Conservation (phyloP, 2,329 filamentous ascomycete species). For the Blastomyces percursus region DNA sequence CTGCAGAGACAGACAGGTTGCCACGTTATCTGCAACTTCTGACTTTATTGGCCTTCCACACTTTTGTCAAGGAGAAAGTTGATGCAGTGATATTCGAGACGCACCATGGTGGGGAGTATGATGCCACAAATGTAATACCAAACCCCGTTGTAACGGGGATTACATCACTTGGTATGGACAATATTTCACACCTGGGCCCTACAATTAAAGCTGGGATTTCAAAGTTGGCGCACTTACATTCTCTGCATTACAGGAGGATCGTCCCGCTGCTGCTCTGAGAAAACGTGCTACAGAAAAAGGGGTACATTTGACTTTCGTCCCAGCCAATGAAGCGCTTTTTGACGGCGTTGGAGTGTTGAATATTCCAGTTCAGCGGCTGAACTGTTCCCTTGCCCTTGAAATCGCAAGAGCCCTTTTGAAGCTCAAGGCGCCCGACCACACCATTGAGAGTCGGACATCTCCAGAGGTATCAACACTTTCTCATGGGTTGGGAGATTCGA, state of each 20-base stretch:
- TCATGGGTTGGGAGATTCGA: slow-evolving; percentile 29
- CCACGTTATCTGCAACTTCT: slow-evolving; percentile 44
- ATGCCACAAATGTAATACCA: slow-evolving; percentile 57
- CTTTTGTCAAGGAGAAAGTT: slow-evolving; percentile 53
- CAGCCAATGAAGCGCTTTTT: slow-evolving; percentile 12
- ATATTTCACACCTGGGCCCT: slow-evolving; percentile 51
- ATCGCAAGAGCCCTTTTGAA: slow-evolving; percentile 19
- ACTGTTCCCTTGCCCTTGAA: slow-evolving; percentile 24
- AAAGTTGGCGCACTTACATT: slow-evolving; percentile 50
- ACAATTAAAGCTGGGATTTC: slow-evolving; percentile 60
- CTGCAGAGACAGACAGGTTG: slow-evolving; percentile 17
- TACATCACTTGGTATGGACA: slow-evolving; percentile 58
- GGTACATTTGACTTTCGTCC: slow-evolving; percentile 38
- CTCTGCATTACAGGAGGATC: slow-evolving; percentile 43
- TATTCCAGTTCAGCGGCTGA: slow-evolving; percentile 23
- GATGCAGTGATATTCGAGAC: slow-evolving; percentile 56
- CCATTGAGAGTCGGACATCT: slow-evolving; percentile 20
- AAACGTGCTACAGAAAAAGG: slow-evolving; percentile 44
- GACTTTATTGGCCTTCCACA: slow-evolving; percentile 54
- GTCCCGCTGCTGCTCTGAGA: slow-evolving; percentile 38
- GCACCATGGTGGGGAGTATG: slow-evolving; percentile 56
- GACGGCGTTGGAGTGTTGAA: slow-evolving; percentile 14
- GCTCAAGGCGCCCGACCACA: slow-evolving; percentile 13
- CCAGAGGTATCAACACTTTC: slow-evolving; percentile 19
- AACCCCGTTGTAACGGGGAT: slow-evolving; percentile 50